Conservation (phyloP, 1,284 basidiomycete genomes). For the Ustilago shanxiensis region DNA sequence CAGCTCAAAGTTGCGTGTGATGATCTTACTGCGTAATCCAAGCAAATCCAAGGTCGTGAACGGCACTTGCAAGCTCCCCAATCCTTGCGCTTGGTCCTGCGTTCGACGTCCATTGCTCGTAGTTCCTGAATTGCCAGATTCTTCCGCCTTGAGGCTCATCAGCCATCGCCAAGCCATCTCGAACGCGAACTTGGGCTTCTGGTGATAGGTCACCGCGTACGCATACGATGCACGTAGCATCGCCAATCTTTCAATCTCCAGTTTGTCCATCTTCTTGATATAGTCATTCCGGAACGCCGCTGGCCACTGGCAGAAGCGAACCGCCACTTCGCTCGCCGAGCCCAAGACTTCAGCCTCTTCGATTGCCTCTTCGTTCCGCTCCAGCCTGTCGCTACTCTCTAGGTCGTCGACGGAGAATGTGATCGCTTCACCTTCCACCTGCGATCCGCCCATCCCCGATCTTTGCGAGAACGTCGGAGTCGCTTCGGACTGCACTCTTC, state of each 20-base stretch:
- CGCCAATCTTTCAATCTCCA: conserved; percentile 17
- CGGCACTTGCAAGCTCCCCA: conserved; percentile 26
- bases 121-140: conserved; percentile 6
- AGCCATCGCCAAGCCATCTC: conserved; percentile 46
- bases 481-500: conserved; percentile 33
- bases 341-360: conserved; percentile 22
- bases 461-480: not conserved
- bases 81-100: conserved; percentile 7
- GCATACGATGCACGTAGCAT: conserved; percentile 41
- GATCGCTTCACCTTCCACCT: not conserved
- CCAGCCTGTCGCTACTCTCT: conserved; percentile 5
- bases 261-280: conserved; percentile 23
- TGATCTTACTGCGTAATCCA: conserved; percentile 29
- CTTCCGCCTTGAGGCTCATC: conserved; percentile 33
- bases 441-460: not conserved
- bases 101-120: not conserved
- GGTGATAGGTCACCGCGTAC: conserved; percentile 28
- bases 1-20: conserved; percentile 28
- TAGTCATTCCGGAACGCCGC: conserved; percentile 12
- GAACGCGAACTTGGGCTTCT: conserved; percentile 35
- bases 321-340: conserved; percentile 38
- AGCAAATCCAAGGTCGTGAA: conserved; percentile 25
- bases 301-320: conserved; percentile 39
- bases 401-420: conserved; percentile 20
- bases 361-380: conserved; percentile 20